Evolutionary conservation across 2,329 filamentous ascomycete genomes (phyloP), one percentile per base, ranked within the genome.

Genomic region (Colletotrichum sp.): DNA sequence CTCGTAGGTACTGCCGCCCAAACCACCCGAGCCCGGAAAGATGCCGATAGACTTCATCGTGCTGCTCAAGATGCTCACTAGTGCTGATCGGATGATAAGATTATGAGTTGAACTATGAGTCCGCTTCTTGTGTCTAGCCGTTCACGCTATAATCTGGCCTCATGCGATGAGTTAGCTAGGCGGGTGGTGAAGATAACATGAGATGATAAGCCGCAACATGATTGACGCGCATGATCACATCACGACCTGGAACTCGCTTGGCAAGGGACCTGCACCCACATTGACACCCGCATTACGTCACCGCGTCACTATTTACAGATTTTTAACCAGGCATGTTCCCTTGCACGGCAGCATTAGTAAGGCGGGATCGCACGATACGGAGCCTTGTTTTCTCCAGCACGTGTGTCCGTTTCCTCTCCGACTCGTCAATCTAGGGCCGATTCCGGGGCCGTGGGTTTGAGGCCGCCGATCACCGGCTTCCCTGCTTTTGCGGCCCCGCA

Each of bases 1-100:
- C 34, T 83, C 83, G 80, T 89, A 83, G 34, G 89, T 89, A 79
- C 88, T 89, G 68, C 83, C 82, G 76, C 89, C 90, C 2, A 92
- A 86, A 39, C 85, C 89, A 52, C 90, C 90, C 0, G 90, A 87
- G 24, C 88, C 88, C 32, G 89, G 89, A 79, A 89, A 89, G 71
- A 89, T 85, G 72, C 86, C 87, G 75, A 88, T 83, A 5, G 82
- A 85, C 75, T 80, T 81, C 80, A 82, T 84, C 15, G 13, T 60
- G n/a, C 21, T 26, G 18, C 6, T 12, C 8, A 39, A 8, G 36
- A 21, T 52, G n/a, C 44, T 13, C 32, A 55, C 16, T 13, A 13
- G 18, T 12, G n/a, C 59, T n/a, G 52, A 52, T 57, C 26, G 28
- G 13, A 36, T 28, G 30, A 36, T 13, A 16, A n/a, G 39, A 16